Conservation (phyloP, 2,329 filamentous ascomycete genomes). For the Colletotrichum endophyticum region DNA sequence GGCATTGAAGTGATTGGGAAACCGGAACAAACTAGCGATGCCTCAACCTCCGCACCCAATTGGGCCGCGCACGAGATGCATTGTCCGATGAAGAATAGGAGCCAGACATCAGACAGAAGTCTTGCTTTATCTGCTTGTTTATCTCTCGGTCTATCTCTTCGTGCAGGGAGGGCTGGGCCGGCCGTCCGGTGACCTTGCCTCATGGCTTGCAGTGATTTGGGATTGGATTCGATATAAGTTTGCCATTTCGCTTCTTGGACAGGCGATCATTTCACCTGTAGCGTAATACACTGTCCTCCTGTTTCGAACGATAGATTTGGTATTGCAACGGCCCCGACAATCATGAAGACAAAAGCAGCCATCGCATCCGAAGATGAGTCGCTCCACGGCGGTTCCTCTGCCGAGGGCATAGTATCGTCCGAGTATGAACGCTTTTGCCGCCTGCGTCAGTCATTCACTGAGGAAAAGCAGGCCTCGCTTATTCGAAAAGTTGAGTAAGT, state of each 20-base stretch:
- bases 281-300: background rate
- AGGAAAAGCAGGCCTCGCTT: background rate
- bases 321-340: background rate
- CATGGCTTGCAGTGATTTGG: background rate
- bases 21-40: background rate
- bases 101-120: background rate
- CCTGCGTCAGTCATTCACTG: background rate
- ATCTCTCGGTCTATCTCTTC: background rate
- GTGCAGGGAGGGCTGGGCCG: background rate
- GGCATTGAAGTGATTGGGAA: background rate
- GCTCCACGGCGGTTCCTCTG: background rate
- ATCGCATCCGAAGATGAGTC: background rate
- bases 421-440: background rate
- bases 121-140: background rate
- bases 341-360: background rate
- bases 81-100: background rate
- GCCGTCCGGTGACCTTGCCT: background rate
- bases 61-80: too few species aligned
- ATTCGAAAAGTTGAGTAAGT: background rate
- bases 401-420: background rate
- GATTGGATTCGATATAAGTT: background rate
- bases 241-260: background rate
- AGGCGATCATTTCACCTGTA: rapidly evolving
- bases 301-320: background rate
- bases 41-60: background rate